Base-by-base conservation (phyloP, 768 basidiomycete species). In the Tulasnella sp. region DNA sequence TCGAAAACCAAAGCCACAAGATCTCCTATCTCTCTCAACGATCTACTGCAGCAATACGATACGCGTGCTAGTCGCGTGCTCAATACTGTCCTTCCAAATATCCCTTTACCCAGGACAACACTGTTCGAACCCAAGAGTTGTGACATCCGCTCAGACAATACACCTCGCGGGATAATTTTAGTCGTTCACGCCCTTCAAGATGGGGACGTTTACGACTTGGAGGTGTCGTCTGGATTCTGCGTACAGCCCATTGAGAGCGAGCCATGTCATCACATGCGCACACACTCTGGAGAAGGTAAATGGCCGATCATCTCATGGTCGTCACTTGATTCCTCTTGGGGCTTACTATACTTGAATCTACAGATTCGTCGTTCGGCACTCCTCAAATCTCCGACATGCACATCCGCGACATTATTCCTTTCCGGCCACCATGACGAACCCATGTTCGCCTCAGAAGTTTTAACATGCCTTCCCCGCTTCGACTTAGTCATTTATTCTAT, bases 201-300 rank as follows among this genome's bases (percentile, higher is more conserved):
- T 13, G 61, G 63, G 11, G 66, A 71, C 42, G 71, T 73, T 23
- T 71, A 76, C 63, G 77, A 77, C 67, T 69, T 84, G 24, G 73
- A 75, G 2, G 66, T 82, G 11, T 79, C 77, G 43, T 81, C 81
- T 17, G 83, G 80, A 2, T 85, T 86, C 68, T 76, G 74, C 4
- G 64, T 85, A 51, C 72, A 77, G 60, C 66, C 50, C 32, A 61
- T 74, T 58, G 65, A 9, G n/a, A 21, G 5, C 45, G 49, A 51
- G 3, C 48, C 71, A 7, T 63, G 79, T 84, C 34, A 61, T 82
- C 23, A 79, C 79, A 10, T 85, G 83, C 64, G 80, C 78, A 5
- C 84, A 85, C 67, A 82, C 83, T 1, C 67, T 85, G 26, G 78
- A 84, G 69, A 77, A 82, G 78, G 82, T 76, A 38, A n/a, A n/a